Conservation (phyloP, 2,329 filamentous ascomycete species). For the Epichloe gansuensis region DNA sequence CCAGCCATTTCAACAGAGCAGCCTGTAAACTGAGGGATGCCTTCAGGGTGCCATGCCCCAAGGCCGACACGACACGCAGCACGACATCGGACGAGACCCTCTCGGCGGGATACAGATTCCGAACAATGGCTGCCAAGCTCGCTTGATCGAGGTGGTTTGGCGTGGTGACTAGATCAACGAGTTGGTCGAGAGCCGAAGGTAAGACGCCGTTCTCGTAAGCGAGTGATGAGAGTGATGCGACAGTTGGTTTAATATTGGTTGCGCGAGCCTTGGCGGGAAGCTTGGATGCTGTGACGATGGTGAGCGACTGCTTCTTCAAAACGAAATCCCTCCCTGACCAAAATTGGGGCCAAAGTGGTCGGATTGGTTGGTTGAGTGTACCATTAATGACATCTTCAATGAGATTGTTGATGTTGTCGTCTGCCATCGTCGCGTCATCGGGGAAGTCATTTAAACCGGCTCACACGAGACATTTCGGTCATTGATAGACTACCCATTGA, state of each 20-base stretch:
- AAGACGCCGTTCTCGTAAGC: slow-evolving; percentile 59
- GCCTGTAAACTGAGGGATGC: slow-evolving; percentile 60
- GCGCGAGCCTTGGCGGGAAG: slow-evolving; percentile 54
- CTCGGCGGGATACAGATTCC: slow-evolving; percentile 63
- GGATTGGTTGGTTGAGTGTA: slow-evolving; percentile 4
- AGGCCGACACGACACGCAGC: slow-evolving; percentile 54
- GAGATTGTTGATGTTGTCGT: slow-evolving; percentile 23
- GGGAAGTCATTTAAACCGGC: neutral
- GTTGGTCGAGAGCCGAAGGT: slow-evolving; percentile 42
- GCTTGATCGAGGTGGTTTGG: slow-evolving; percentile 65
- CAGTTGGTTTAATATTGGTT: slow-evolving; percentile 47
- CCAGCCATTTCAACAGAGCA: slow-evolving; percentile 63
- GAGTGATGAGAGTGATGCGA: slow-evolving; percentile 50
- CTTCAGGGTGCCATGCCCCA: slow-evolving; percentile 70
- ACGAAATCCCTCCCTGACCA: neutral
- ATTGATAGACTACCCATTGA: no score
- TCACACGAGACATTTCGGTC: neutral
- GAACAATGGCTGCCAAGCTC: slow-evolving; percentile 55
- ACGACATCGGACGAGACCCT: slow-evolving; percentile 48
- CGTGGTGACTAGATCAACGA: slow-evolving; percentile 55
- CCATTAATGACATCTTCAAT: slow-evolving; percentile 25
- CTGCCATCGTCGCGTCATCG: slow-evolving; percentile 10
- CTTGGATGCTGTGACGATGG: slow-evolving; percentile 35
- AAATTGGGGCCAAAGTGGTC: neutral
- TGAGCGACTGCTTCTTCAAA: neutral